Base-by-base conservation (phyloP, 1,284 basidiomycete genomes). In the Veloporphyrellus conicus region DNA sequence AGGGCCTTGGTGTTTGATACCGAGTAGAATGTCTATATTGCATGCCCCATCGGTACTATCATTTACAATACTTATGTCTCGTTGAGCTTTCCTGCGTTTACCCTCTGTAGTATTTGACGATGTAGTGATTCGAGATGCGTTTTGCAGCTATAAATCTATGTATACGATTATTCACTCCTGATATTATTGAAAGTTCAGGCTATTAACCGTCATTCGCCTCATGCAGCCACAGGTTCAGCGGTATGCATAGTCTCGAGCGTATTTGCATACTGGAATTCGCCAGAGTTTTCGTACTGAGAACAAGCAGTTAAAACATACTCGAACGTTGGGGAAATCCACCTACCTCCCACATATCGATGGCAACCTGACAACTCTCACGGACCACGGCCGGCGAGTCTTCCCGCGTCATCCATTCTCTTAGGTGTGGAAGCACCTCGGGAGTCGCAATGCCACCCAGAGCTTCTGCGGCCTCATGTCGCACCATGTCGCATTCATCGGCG, bases 381-480 rank as follows among this genome's bases (percentile, higher is more conserved):
- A 99, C 96, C 11, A 99, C 94, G 8, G 81, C 71, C 0, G 95
- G 95, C 6, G 90, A 84, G 56, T 91, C 86, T 44, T 78, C 72
- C 53, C 84, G 77, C 25, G 72, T 70, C 68, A 90, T 85, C 86
- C 93, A 98, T 62, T 93, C 87, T 55, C 85, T 82, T 25, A 99
- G 74, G 53, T 93, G 79, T 3, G 87, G 84, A 20, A 98, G 74
- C 7, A 97, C 93, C 47, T 89, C 93, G 1, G 93, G 90, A 3
- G 90, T 93, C 2, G 89, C 93, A 44, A 99, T 97, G 4, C 94
- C 93, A 18, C 96, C 96, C 0, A 99, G 79, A 3, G 96, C 96
- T 69, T 99, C 96, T 6, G 96, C 96, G 18, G 95, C 96, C 70
- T 99, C 96, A 62, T 99, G 96, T 20, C 96, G 82, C 5, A 99